Evolutionary conservation across 2,329 filamentous ascomycete genomes (phyloP).

Genomic region (Fusarium hostae): DNA sequence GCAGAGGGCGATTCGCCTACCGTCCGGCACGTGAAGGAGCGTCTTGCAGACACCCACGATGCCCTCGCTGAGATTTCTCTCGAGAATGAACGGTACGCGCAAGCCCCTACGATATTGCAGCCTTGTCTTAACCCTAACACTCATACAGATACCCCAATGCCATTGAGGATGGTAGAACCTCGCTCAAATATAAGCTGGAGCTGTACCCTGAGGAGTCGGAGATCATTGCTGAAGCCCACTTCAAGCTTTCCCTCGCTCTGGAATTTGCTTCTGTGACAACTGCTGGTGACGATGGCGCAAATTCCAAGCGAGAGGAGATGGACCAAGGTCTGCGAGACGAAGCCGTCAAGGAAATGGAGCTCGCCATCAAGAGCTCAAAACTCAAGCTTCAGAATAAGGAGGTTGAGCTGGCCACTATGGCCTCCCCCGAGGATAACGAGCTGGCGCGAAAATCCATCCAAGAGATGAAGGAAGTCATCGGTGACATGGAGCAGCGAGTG

Average conservation of each 20-base stretch:
- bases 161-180: constrained; percentile 82
- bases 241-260: constrained; percentile 92
- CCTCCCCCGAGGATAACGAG: constrained; percentile 75
- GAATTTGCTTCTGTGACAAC: constrained; percentile 89
- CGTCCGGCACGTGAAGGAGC: constrained; percentile 77
- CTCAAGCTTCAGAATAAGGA: constrained; percentile 77
- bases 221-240: constrained; percentile 92
- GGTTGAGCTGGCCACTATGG: constrained; percentile 70
- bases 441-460: constrained; percentile 69
- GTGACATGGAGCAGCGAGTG: constrained; percentile 81
- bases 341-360: constrained; percentile 76
- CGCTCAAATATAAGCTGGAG: constrained; percentile 81
- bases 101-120: not conserved
- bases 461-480: constrained; percentile 81
- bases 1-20: constrained; percentile 54
- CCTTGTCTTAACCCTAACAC: constrained; percentile 5
- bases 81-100: constrained; percentile 82
- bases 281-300: constrained; percentile 59
- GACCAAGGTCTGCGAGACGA: constrained; percentile 78
- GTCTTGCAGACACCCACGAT: constrained; percentile 92
- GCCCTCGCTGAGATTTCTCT: constrained; percentile 96
- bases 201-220: constrained; percentile 85
- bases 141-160: constrained; percentile 77
- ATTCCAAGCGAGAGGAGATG: constrained; percentile 62
- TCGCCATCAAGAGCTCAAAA: constrained; percentile 77